These are phyloP conservation scores for Clavispora phyllophila DNA, from an alignment of 805 yeast genomes.

Conservation along the genomic window DNA sequence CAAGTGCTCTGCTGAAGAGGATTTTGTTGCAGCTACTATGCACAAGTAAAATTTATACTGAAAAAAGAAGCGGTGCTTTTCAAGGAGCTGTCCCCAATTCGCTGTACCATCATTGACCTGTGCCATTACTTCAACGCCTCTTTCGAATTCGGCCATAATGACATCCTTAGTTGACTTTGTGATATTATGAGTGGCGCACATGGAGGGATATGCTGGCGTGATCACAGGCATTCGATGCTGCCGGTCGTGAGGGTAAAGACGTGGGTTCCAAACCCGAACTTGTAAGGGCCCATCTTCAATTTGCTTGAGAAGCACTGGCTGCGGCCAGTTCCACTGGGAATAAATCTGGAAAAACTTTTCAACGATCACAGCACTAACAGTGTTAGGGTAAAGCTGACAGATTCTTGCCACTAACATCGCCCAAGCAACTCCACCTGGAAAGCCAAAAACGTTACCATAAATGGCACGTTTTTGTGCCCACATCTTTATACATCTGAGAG, in stretches of 20 bases:
- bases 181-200: constrained; percentile 98
- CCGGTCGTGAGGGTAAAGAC: constrained; percentile 81
- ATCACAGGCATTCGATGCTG: constrained; percentile 95
- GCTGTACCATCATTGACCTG: no score
- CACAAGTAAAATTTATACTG: constrained; percentile 84
- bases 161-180: constrained; percentile 82
- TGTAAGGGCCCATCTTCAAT: constrained; percentile 97
- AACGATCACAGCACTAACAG: constrained; percentile 88
- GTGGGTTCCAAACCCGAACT: constrained; percentile 96
- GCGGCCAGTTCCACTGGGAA: constrained; percentile 96
- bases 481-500: constrained; percentile 84
- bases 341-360: constrained; percentile 83
- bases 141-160: constrained; percentile 68
- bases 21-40: constrained; percentile 66
- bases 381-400: constrained; percentile 94
- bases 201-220: constrained; percentile 96
- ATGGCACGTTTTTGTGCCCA: constrained; percentile 97
- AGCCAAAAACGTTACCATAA: constrained; percentile 92
- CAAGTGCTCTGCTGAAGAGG: constrained; percentile 80
- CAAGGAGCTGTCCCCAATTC: no score
- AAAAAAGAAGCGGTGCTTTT: constrained; percentile 75
- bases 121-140: constrained; percentile 69
- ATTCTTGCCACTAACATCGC: constrained; percentile 98
- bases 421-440: constrained; percentile 99
- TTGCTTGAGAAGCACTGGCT: constrained; percentile 86